Percentiles rank a stretch among this genome's conserved stretches.
Evolutionary conservation across 805 yeast genomes (phyloP).

Genomic region (Teunomyces panamensis): DNA sequence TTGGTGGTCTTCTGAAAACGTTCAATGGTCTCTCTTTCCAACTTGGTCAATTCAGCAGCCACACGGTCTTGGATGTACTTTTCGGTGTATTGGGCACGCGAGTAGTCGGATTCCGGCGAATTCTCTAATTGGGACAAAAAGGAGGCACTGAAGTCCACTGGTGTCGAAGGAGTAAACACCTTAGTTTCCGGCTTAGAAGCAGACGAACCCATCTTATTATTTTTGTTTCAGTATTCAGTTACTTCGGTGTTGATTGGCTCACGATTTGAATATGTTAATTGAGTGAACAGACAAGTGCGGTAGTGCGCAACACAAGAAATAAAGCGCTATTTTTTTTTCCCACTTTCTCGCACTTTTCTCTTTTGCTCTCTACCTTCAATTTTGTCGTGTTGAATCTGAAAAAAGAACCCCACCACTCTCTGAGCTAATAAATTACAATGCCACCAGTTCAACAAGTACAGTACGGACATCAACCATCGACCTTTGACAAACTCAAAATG

Average conservation of each 20-base stretch:
- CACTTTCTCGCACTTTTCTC: not conserved
- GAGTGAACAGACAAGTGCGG: not conserved
- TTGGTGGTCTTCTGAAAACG: slow-evolving; percentile 51
- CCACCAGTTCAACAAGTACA: slow-evolving; percentile 72
- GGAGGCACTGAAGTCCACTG: slow-evolving; percentile 64
- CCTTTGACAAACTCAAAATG: slow-evolving; percentile 97
- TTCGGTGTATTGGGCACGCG: slow-evolving; percentile 68
- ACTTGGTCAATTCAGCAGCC: slow-evolving; percentile 49
- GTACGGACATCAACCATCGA: slow-evolving; percentile 65
- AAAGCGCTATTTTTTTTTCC: not conserved
- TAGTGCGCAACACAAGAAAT: slow-evolving; percentile 1
- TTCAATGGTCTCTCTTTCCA: slow-evolving; percentile 51
- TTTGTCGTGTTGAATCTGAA: no score
- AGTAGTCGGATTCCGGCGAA: slow-evolving; percentile 64
- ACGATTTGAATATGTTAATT: not conserved
- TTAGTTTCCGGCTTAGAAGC: slow-evolving; percentile 64
- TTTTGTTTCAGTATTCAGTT: not conserved
- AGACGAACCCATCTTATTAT: slow-evolving; percentile 51
- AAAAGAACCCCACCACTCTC: not conserved
- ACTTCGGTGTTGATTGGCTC: slow-evolving; percentile 2
- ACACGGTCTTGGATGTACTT: slow-evolving; percentile 66
- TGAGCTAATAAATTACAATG: slow-evolving; percentile 23
- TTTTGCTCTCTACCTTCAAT: no score
- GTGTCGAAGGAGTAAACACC: slow-evolving; percentile 64
- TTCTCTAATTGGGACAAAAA: slow-evolving; percentile 61